These are phyloP conservation scores for Selaginella moellendorffii DNA, from an alignment of 75 land plant genomes.

Conservation along the genomic window DNA sequence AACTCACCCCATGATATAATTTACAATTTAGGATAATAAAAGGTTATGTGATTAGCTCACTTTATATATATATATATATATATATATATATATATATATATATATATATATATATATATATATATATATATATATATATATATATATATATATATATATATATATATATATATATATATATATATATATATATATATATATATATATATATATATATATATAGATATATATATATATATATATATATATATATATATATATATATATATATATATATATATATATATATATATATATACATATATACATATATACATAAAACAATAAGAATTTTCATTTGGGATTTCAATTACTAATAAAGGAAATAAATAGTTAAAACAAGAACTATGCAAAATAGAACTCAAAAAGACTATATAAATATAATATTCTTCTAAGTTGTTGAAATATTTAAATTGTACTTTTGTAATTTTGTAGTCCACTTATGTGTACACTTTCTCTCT, in stretches of 20 bases:
- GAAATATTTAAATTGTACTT: neutral
- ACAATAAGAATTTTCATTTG: neutral
- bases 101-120: conserved; percentile 6
- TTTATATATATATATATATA: conserved; percentile 3
- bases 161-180: neutral
- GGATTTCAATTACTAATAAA: too few species aligned
- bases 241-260: conserved; percentile 10
- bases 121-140: neutral
- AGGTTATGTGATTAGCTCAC: too few species aligned
- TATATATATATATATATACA: conserved; percentile 9
- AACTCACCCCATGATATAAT: too few species aligned
- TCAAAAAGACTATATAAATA: neutral
- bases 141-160: neutral
- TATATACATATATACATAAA: neutral
- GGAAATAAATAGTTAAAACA: too few species aligned
- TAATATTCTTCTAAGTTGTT: neutral
- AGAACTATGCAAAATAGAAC: too few species aligned
- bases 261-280: conserved; percentile 10
- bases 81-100: conserved; percentile 6
- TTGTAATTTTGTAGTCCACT: neutral
- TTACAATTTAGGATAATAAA: too few species aligned
- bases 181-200: conserved; percentile 6
- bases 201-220: conserved; percentile 1
- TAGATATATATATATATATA: neutral
- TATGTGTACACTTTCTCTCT: too few species aligned